phyloP scores from a whole-genome alignment of 129 eudicot genomes.

The Erigeron canadensis region DNA sequence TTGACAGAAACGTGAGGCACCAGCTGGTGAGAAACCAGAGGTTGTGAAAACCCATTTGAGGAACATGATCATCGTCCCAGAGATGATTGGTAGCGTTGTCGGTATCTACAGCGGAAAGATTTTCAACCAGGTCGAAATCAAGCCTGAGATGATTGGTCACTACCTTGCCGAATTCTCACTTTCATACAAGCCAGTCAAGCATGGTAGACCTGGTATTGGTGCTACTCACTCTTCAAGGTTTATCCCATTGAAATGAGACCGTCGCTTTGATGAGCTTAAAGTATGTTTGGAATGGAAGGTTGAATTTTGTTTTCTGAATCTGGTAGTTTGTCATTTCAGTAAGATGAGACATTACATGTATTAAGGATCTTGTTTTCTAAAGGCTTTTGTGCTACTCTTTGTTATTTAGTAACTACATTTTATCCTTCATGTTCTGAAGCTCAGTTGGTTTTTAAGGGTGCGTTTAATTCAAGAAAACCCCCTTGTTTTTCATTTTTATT shows the following conservation, averaged over 20 bases:
- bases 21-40: constrained; percentile 92
- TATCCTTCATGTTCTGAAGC: constrained; percentile 1
- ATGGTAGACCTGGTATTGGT: constrained; percentile 99
- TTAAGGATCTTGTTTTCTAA: constrained; percentile 7
- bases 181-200: constrained; percentile 97
- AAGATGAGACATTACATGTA: constrained; percentile 15
- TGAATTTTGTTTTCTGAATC: constrained; percentile 16
- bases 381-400: constrained; percentile 8
- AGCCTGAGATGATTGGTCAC: constrained; percentile 95
- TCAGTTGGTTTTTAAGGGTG: not conserved
- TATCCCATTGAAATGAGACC: constrained; percentile 80
- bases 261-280: not conserved
- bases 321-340: not conserved
- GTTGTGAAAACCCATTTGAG: constrained; percentile 84
- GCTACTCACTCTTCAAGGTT: constrained; percentile 99
- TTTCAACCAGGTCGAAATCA: constrained; percentile 91
- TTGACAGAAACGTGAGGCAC: constrained; percentile 89
- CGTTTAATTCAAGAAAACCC: no score
- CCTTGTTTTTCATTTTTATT: no score
- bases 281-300: not conserved
- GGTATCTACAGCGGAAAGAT: constrained; percentile 97
- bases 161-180: constrained; percentile 92
- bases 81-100: constrained; percentile 90
- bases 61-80: constrained; percentile 93
- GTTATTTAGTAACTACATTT: not conserved